phyloP scores from a whole-genome alignment of 768 basidiomycete genomes.

The Tulasnella sp. region DNA sequence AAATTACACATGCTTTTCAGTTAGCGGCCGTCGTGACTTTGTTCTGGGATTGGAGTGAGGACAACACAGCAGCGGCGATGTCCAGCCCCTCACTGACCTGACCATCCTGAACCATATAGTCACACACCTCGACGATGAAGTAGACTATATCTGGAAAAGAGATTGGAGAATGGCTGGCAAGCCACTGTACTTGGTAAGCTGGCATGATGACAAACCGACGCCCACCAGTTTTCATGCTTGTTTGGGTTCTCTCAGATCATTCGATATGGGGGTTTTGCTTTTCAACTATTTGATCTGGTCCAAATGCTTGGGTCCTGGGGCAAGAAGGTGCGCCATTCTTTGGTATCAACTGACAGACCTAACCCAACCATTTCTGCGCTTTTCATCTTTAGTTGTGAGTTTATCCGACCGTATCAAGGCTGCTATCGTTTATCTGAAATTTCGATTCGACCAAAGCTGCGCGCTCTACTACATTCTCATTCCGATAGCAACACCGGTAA shows the following conservation, averaged over 20 bases:
- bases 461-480: not conserved
- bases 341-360: not conserved
- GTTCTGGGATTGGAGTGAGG: constrained; percentile 12
- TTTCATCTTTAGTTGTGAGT: constrained; percentile 8
- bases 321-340: not conserved
- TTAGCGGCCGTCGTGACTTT: not conserved
- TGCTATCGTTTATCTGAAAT: not conserved
- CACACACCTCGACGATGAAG: not conserved
- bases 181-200: constrained; percentile 8
- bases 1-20: not conserved
- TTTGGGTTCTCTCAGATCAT: not conserved
- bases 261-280: not conserved
- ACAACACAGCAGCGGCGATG: not conserved
- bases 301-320: constrained; percentile 7
- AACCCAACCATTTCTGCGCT: not conserved
- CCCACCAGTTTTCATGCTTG: not conserved
- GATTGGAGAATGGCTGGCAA: constrained; percentile 9
- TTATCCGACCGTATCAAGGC: not conserved
- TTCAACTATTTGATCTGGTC: constrained; percentile 15
- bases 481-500: constrained; percentile 9
- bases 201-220: not conserved
- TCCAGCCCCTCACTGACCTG: not conserved
- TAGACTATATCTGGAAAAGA: not conserved
- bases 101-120: not conserved
- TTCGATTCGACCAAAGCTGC: not conserved